phyloP scores from a whole-genome alignment of 257 asterid species.

The Capsicum baccatum region DNA sequence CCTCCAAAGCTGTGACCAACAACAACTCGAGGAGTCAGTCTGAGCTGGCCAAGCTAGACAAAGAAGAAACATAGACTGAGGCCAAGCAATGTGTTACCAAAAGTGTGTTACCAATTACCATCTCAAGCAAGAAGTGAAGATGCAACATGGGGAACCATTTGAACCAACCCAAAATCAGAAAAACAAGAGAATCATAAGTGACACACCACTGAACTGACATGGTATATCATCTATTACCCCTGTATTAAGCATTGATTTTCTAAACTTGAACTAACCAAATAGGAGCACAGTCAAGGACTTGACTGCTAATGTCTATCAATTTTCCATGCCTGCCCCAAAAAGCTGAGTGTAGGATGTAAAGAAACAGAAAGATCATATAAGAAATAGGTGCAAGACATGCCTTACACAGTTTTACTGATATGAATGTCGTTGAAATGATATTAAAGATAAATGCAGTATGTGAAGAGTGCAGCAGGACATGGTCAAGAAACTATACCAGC shows the following conservation, averaged over 20 bases:
- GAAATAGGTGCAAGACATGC: neutral
- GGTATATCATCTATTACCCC: neutral
- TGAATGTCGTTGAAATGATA: neutral
- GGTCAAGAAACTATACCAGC: conserved; percentile 55
- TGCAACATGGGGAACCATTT: neutral
- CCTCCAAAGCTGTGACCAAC: conserved; percentile 99
- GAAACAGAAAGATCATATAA: neutral
- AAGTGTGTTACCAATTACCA: neutral
- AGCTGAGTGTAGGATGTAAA: neutral
- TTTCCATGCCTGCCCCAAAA: neutral
- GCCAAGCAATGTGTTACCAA: conserved; percentile 12
- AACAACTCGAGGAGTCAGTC: conserved; percentile 87
- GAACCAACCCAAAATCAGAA: conserved; percentile 1
- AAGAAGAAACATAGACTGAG: conserved; percentile 29
- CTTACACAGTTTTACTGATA: neutral
- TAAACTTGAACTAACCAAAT: neutral
- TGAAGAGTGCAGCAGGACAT: neutral
- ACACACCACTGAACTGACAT: conserved; percentile 2
- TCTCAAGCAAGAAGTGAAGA: conserved; percentile 11
- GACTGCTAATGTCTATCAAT: neutral
- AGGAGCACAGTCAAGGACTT: neutral
- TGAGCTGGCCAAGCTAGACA: conserved; percentile 80
- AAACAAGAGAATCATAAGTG: neutral
- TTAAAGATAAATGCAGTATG: neutral
- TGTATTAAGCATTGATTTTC: neutral